Percentiles rank a stretch among this genome's conserved stretches.
Conservation (phyloP, 2,329 filamentous ascomycete species). For the Fusarium subglutinans region DNA sequence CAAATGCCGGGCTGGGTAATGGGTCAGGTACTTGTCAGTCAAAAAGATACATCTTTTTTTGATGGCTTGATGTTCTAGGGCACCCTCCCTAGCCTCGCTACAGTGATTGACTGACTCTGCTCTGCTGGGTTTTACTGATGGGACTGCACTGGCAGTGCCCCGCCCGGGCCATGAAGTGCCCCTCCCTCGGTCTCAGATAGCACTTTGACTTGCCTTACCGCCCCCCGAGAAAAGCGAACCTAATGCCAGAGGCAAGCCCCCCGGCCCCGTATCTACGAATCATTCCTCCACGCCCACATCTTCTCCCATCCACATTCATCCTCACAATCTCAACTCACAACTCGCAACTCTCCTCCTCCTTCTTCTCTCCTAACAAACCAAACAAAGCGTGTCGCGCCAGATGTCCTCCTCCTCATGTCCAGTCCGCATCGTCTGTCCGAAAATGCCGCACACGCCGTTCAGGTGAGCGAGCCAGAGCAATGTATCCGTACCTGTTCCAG, state of each 20-base stretch:
- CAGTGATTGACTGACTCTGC: background rate
- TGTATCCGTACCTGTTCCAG: conserved; percentile 1
- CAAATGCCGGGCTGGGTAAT: conserved; percentile 16
- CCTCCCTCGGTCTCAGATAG: conserved; percentile 25
- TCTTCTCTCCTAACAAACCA: conserved; percentile 18
- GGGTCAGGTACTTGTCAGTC: conserved; percentile 31
- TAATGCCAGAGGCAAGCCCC: background rate
- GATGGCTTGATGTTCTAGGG: conserved; percentile 1
- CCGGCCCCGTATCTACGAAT: conserved; percentile 43
- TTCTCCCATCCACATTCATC: conserved; percentile 29
- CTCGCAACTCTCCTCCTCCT: conserved; percentile 26
- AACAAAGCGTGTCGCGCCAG: conserved; percentile 49
- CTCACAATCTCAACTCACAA: conserved; percentile 32
- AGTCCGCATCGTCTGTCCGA: conserved; percentile 59
- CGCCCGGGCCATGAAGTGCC: conserved; percentile 25
- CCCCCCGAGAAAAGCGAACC: conserved; percentile 3
- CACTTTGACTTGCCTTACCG: conserved; percentile 25
- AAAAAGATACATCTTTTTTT: conserved; percentile 21
- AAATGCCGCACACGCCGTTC: conserved; percentile 64
- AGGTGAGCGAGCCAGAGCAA: conserved; percentile 50
- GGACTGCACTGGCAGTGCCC: conserved; percentile 11
- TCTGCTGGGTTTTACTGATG: conserved; percentile 2
- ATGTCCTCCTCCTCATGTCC: conserved; percentile 70
- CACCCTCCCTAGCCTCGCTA: conserved; percentile 6
- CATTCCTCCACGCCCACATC: conserved; percentile 44